A percentile compares a stretch with the other conserved stretches of the same genome.
phyloP scores from a whole-genome alignment of 1,139 yeast species.

The Geotrichum cucujoidarum region DNA sequence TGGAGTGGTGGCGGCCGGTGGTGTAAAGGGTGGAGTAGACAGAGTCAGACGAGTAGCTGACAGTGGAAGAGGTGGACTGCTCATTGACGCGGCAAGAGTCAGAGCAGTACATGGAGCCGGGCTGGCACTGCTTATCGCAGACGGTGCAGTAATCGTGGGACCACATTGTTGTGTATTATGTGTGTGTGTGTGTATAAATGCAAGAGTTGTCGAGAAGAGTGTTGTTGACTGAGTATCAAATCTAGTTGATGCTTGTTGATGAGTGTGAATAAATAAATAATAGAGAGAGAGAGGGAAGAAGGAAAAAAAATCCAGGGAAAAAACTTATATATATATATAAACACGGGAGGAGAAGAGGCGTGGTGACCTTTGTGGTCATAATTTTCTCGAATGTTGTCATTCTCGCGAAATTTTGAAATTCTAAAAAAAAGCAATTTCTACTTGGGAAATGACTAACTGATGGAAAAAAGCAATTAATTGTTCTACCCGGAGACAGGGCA shows the following conservation, averaged over 20 bases:
- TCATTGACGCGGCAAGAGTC: slow-evolving; percentile 34
- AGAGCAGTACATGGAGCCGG: slow-evolving; percentile 33
- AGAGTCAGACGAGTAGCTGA: slow-evolving; percentile 17
- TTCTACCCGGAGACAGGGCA: too few relatives aligned
- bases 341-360: background rate
- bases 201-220: background rate
- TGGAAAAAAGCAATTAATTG: too few relatives aligned
- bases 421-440: background rate
- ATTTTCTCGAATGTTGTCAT: slow-evolving; percentile 3
- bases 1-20: slow-evolving; percentile 21
- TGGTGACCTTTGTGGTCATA: background rate
- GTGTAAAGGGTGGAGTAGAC: slow-evolving; percentile 21
- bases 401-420: background rate
- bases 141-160: slow-evolving; percentile 42
- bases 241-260: background rate
- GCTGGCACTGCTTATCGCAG: slow-evolving; percentile 38
- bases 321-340: background rate
- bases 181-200: slow-evolving; percentile 14
- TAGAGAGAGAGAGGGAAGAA: background rate
- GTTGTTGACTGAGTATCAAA: background rate
- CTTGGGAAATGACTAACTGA: background rate
- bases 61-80: slow-evolving; percentile 23
- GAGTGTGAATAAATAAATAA: background rate
- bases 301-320: background rate
- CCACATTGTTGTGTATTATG: slow-evolving; percentile 40